These are phyloP conservation scores for Coniochaeta sp. DNA, from an alignment of 2,329 filamentous ascomycete genomes.

Conservation along the genomic window DNA sequence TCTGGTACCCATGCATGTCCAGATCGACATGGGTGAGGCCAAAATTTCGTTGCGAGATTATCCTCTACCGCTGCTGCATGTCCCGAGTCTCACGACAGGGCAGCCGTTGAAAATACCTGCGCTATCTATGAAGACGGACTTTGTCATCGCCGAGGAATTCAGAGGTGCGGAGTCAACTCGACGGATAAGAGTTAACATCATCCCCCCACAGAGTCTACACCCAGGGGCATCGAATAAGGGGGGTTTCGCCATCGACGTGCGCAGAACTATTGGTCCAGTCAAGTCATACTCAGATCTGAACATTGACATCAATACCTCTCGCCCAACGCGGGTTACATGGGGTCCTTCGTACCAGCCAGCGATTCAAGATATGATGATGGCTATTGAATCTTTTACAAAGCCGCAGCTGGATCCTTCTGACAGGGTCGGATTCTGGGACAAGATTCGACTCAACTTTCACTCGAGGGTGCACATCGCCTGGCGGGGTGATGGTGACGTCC, in stretches of 20 bases:
- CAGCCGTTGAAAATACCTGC: conserved; percentile 77
- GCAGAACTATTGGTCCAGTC: conserved; percentile 85
- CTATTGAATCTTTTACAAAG: conserved; percentile 95
- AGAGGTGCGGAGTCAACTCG: conserved; percentile 73
- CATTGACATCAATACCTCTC: conserved; percentile 85
- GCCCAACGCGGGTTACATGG: conserved; percentile 93
- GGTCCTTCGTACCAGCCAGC: conserved; percentile 95
- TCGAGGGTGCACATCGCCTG: conserved; percentile 83
- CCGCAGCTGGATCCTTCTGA: conserved; percentile 91
- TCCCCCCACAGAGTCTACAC: conserved; percentile 60
- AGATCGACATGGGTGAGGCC: conserved; percentile 84
- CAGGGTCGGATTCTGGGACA: conserved; percentile 96
- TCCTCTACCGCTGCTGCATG: conserved; percentile 82
- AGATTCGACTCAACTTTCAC: conserved; percentile 89
- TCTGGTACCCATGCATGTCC: conserved; percentile 81
- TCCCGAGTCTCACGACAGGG: conserved; percentile 71
- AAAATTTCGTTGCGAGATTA: conserved; percentile 86
- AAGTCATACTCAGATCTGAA: conserved; percentile 94
- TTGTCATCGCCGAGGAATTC: conserved; percentile 93
- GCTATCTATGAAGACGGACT: conserved; percentile 78
- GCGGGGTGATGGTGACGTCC: conserved; percentile 94
- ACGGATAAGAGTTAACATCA: conserved; percentile 73
- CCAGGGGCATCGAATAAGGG: conserved; percentile 47
- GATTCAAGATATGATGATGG: conserved; percentile 99
- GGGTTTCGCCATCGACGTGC: conserved; percentile 77